Base-by-base conservation (phyloP, 164 flowering plant species). In the Tetrastigma voinierianum region DNA sequence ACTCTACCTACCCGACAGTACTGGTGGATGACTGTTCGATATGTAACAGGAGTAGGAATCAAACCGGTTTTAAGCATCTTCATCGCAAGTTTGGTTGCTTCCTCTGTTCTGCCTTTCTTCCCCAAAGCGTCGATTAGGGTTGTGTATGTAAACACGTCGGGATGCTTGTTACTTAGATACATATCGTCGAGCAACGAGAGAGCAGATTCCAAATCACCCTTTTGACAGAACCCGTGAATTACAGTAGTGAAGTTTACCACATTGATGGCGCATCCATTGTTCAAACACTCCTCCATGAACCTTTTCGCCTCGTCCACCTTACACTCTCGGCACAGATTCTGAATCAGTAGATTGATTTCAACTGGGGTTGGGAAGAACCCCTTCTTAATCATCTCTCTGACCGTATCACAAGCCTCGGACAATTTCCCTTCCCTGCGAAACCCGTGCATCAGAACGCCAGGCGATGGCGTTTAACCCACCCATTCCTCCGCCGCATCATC, bases 381-480 rank as follows among this genome's bases (percentile, higher is more conserved):
- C 66, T 81, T 85, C n/a, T 44, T 62, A 21, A 85, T 49, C 97
- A 95, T 95, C 78, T 89, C 88, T 61, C 73, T 77, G 1, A 83
- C 84, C 65, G 89, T 67, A 70, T 87, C 83, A 80, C 90, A 82
- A 21, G 98, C 97, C 75, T 87, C 97, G 7, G 75, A n/a, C n/a
- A n/a, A n/a, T n/a, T n/a, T n/a, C n/a, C n/a, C n/a, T n/a, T n/a
- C n/a, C n/a, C n/a, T n/a, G 13, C 90, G 90, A 64, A 90, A 74
- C 68, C 98, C 98, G 78, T 92, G 96, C 83, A 95, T 79, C 54
- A 95, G 77, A 58, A 80, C 96, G 70, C 97, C 86, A 95, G 15
- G 96, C 86, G 46, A 90, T 90, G 49, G 88, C 87, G 82, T 90
- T 90, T 17, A 15, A 74, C 82, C 98, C 98, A 95, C 90, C 90